Evolutionary conservation across 106 monocot genomes (phyloP).

Genomic region (Platanthera zijinensis): DNA sequence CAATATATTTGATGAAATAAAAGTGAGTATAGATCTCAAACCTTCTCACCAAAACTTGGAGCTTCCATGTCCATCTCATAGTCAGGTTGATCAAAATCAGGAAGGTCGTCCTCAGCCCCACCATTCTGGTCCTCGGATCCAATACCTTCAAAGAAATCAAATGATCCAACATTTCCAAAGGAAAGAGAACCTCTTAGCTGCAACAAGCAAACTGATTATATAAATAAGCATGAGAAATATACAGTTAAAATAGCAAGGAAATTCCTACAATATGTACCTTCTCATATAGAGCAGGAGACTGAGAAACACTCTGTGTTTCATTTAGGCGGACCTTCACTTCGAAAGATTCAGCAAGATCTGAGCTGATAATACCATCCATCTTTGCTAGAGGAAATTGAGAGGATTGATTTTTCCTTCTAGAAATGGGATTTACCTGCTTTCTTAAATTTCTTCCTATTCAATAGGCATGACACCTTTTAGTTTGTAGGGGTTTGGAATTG

Average conservation of each 20-base stretch:
- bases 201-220: slow-evolving; percentile 15
- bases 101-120: slow-evolving; percentile 30
- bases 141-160: slow-evolving; percentile 19
- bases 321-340: slow-evolving; percentile 13
- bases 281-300: slow-evolving; percentile 52
- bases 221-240: slow-evolving; percentile 5
- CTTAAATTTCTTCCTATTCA: slow-evolving; percentile 43
- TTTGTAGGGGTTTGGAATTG: not conserved
- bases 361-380: slow-evolving; percentile 34
- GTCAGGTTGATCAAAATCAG: slow-evolving; percentile 40
- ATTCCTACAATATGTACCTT: slow-evolving; percentile 39
- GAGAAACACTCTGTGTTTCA: slow-evolving; percentile 20
- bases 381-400: slow-evolving; percentile 82
- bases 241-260: not conserved
- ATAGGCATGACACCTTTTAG: not conserved
- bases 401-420: slow-evolving; percentile 17
- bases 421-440: slow-evolving; percentile 21
- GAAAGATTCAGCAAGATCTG: slow-evolving; percentile 38
- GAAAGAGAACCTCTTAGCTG: slow-evolving; percentile 78
- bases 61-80: slow-evolving; percentile 36
- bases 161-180: slow-evolving; percentile 31
- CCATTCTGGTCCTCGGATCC: slow-evolving; percentile 38
- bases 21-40: slow-evolving; percentile 12
- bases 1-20: slow-evolving; percentile 3
- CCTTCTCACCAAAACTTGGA: slow-evolving; percentile 32